Evolutionary conservation across 2,329 filamentous ascomycete genomes (phyloP), one percentile per base, ranked within the genome.

Genomic region (Colletotrichum ledebouriae): DNA sequence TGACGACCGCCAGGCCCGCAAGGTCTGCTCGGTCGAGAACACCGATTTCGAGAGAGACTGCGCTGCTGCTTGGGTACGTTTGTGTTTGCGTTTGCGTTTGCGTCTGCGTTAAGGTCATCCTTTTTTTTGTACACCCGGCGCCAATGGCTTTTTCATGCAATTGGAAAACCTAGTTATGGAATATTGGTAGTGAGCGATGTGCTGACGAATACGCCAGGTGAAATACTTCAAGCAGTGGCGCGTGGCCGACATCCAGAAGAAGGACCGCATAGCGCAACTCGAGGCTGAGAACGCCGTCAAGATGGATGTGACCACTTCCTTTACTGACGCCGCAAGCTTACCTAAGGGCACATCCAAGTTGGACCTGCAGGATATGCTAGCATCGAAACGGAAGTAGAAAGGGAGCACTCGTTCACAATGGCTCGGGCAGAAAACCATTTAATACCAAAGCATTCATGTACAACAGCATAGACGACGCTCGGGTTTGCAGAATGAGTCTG

Each of bases 161-260:
- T 29, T 29, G 29, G 7, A 6, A 29, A 29, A 29, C 6, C 29
- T 29, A 6, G 29, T 9, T 29, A 29, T 29, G 4, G 6, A 29
- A 29, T 2, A 6, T 29, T 7, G 29, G 29, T 29, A 6, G 2
- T 29, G 29, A 29, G 7, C 29, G 6, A 29, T 4, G 6, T 29
- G 29, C 29, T 29, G 29, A 29, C 29, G 29, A 29, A 29, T 7
- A 29, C 2, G 29, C 29, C 74, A 96, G 93, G 92, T 98, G 70
- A 94, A 94, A 81, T 98, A 99, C 81, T 99, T 99, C 82, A 98
- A 98, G 85, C 94, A 98, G 81, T 92, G 94, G 82, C 87, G 96
- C 75, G 93, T 98, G 41, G 95, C 97, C 81, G 96, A 99, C 74
- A 87, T 92, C 76, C 92, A 97, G 74, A 94, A 95, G 80, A 91